Percentiles rank a stretch among this genome's conserved stretches.
Conservation (phyloP, 2,329 filamentous ascomycete species). For the Tolypocladium guangdongense region DNA sequence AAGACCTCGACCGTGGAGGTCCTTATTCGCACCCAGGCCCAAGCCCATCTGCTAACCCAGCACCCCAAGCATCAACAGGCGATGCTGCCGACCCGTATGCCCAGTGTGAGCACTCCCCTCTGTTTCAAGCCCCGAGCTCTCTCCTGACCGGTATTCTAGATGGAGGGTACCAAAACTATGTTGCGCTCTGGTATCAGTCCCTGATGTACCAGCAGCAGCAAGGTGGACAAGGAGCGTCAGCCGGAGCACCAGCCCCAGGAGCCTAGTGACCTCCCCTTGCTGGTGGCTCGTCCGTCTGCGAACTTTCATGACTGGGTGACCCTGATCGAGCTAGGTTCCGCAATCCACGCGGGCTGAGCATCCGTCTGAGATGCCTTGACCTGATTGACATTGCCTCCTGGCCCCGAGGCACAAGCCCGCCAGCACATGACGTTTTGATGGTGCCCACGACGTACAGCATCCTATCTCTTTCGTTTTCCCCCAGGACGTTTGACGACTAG, state of each 20-base stretch:
- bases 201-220: constrained; percentile 33
- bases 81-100: constrained; percentile 61
- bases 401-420: constrained; percentile 12
- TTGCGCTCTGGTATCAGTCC: constrained; percentile 72
- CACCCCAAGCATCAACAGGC: constrained; percentile 32
- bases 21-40: constrained; percentile 38
- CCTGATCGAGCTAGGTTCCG: constrained; percentile 16
- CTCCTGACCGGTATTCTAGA: constrained; percentile 32
- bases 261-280: constrained; percentile 22
- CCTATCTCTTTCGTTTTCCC: constrained; percentile 4
- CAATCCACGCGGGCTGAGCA: constrained; percentile 4
- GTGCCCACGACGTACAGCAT: constrained; percentile 21
- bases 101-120: constrained; percentile 45
- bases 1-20: constrained; percentile 44
- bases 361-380: constrained; percentile 20
- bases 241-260: constrained; percentile 24
- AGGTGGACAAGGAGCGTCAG: constrained; percentile 24
- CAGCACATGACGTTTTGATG: constrained; percentile 16
- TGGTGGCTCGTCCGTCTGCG: constrained; percentile 7
- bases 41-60: constrained; percentile 30
- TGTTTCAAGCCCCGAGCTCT: neutral
- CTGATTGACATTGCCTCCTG: constrained; percentile 19
- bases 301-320: constrained; percentile 21
- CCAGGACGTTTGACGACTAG: constrained; percentile 2
- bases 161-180: constrained; percentile 72